A percentile compares a stretch with the other conserved stretches of the same genome.
phyloP scores from a whole-genome alignment of 192 early-diverging fungal genomes.

The Coemansia sp. region DNA sequence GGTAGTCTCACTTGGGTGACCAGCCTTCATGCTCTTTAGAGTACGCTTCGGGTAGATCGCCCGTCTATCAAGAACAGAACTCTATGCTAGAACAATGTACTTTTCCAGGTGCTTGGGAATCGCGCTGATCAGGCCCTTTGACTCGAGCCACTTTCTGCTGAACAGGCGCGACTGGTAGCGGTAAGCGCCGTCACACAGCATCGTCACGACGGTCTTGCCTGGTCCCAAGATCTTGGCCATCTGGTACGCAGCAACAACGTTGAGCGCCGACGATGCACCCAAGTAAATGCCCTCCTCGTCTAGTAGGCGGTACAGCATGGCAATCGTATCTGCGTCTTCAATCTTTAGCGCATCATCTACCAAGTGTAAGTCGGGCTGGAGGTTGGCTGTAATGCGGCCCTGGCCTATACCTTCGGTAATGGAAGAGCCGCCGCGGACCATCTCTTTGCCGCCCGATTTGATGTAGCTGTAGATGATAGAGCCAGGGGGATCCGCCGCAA shows the following conservation, averaged over 20 bases:
- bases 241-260: constrained; percentile 88
- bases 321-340: constrained; percentile 75
- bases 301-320: constrained; percentile 85
- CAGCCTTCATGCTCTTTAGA: neutral
- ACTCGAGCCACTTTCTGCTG: constrained; percentile 83
- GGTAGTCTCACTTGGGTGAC: neutral
- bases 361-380: constrained; percentile 72
- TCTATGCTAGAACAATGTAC: constrained; percentile 70
- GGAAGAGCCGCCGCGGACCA: constrained; percentile 75
- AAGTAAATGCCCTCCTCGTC: constrained; percentile 94
- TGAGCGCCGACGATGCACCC: constrained; percentile 88
- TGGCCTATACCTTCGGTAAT: constrained; percentile 97
- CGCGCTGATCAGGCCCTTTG: constrained; percentile 71
- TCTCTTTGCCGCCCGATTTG: constrained; percentile 62
- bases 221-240: constrained; percentile 83
- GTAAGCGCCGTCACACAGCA: constrained; percentile 88
- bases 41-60: neutral
- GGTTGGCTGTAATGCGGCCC: constrained; percentile 89
- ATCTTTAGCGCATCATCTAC: constrained; percentile 83
- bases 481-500: constrained; percentile 90
- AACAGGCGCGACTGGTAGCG: constrained; percentile 80
- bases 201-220: constrained; percentile 78
- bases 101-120: constrained; percentile 85
- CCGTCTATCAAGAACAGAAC: neutral
- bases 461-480: constrained; percentile 87